Conservation (phyloP, 2,329 filamentous ascomycete species). For the Fonsecaea pedrosoi region DNA sequence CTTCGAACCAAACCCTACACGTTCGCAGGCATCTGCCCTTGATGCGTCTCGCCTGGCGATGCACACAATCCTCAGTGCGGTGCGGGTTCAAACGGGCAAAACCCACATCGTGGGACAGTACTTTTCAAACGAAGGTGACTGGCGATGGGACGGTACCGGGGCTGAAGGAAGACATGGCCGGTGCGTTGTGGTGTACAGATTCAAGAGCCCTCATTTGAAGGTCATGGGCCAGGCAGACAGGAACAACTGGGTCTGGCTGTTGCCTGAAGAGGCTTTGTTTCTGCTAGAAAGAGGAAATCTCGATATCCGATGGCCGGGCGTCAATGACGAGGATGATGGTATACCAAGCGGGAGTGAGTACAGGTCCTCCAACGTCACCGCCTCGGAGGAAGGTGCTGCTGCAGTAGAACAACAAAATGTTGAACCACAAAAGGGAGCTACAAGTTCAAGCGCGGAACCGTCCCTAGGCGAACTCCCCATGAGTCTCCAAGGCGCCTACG, state of each 20-base stretch:
- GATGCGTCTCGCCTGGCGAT: conserved; percentile 84
- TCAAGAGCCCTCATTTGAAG: conserved; percentile 74
- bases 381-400: background rate
- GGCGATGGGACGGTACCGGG: conserved; percentile 35
- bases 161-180: conserved; percentile 32
- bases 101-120: conserved; percentile 74
- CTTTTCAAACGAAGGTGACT: conserved; percentile 45
- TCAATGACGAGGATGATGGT: conserved; percentile 42
- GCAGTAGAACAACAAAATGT: background rate
- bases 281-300: conserved; percentile 85
- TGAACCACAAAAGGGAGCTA: background rate
- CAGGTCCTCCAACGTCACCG: background rate
- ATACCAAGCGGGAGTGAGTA: background rate
- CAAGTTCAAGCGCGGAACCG: conserved; percentile 5
- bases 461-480: conserved; percentile 72
- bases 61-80: conserved; percentile 82
- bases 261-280: conserved; percentile 91
- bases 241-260: conserved; percentile 74
- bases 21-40: conserved; percentile 77
- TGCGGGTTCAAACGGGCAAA: conserved; percentile 74
- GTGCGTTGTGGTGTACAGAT: conserved; percentile 70
- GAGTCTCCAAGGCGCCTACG: conserved; percentile 88
- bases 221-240: conserved; percentile 76
- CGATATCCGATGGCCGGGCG: conserved; percentile 80
- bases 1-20: conserved; percentile 91